Conservation (phyloP, 164 flowering plant species). For the Taxillus chinensis region DNA sequence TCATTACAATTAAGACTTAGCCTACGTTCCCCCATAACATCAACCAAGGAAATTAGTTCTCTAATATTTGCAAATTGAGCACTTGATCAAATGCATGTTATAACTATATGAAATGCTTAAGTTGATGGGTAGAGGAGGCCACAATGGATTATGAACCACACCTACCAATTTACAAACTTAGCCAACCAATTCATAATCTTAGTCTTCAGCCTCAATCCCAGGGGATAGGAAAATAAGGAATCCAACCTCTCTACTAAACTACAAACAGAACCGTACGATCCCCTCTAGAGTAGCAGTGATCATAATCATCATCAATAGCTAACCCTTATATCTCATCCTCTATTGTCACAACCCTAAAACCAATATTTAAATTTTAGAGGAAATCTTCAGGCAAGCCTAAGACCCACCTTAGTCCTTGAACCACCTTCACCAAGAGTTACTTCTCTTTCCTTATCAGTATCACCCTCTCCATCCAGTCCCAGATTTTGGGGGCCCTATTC, state of each 20-base stretch:
- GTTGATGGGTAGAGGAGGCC: too few species aligned
- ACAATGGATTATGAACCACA: too few species aligned
- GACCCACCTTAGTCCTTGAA: conserved; percentile 73
- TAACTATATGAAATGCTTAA: too few species aligned
- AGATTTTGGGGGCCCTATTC: conserved; percentile 29
- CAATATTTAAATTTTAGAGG: conserved; percentile 30
- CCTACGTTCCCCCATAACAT: too few species aligned
- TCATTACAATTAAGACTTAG: too few species aligned
- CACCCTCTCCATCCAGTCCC: conserved; percentile 47
- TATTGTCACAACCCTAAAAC: conserved; percentile 52
- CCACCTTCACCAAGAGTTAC: conserved; percentile 52
- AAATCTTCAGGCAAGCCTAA: conserved; percentile 71
- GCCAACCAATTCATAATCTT: conserved; percentile 64
- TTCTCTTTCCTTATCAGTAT: conserved; percentile 55
- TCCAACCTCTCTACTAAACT: conserved; percentile 26
- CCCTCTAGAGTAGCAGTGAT: too few species aligned
- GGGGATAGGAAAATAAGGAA: conserved; percentile 62
- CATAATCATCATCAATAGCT: conserved; percentile 29
- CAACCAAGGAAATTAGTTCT: too few species aligned
- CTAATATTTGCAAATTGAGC: too few species aligned
- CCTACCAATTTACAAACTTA: conserved; percentile 20
- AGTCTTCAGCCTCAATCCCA: conserved; percentile 61
- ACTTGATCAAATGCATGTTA: too few species aligned
- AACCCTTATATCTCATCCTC: conserved; percentile 58
- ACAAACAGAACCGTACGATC: conserved; percentile 36